Percentiles rank a stretch among this genome's conserved stretches.
Conservation (phyloP, 371 early-diverging fungal genomes). For the Mycotypha africana region DNA sequence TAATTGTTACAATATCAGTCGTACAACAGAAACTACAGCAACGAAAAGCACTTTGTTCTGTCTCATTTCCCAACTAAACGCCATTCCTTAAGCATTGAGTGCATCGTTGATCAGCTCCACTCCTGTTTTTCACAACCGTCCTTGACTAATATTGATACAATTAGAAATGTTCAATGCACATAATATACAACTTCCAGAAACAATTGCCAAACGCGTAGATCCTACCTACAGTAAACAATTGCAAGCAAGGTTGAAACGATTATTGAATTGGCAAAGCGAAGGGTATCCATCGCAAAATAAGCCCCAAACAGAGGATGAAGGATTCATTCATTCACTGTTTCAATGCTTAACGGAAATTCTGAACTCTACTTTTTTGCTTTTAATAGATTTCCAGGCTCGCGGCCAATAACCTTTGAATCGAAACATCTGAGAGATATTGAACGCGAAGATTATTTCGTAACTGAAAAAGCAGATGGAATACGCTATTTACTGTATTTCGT, state of each 20-base stretch:
- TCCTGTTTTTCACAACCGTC: background rate
- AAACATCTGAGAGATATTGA: conserved; percentile 63
- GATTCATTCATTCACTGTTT: too few species aligned
- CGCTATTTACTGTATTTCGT: conserved; percentile 68
- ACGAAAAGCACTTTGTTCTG: too few species aligned
- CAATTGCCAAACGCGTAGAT: conserved; percentile 48
- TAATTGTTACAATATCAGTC: too few species aligned
- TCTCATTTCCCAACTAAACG: too few species aligned
- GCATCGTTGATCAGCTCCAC: too few species aligned
- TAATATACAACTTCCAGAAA: conserved; percentile 21
- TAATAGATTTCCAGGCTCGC: conserved; percentile 82
- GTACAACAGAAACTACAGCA: too few species aligned
- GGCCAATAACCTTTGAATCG: conserved; percentile 74
- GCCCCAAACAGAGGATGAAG: too few species aligned
- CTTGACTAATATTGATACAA: background rate
- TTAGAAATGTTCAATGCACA: conserved; percentile 10
- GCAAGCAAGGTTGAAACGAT: conserved; percentile 34
- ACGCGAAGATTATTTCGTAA: conserved; percentile 82
- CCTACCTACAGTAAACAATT: conserved; percentile 39
- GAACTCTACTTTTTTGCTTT: too few species aligned
- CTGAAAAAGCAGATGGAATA: conserved; percentile 88
- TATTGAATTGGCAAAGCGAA: conserved; percentile 31
- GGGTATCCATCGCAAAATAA: conserved; percentile 24
- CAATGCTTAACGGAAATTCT: too few species aligned
- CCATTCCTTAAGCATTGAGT: too few species aligned